phyloP scores from a whole-genome alignment of 257 asterid species.

The Thymus mandschuricus region DNA sequence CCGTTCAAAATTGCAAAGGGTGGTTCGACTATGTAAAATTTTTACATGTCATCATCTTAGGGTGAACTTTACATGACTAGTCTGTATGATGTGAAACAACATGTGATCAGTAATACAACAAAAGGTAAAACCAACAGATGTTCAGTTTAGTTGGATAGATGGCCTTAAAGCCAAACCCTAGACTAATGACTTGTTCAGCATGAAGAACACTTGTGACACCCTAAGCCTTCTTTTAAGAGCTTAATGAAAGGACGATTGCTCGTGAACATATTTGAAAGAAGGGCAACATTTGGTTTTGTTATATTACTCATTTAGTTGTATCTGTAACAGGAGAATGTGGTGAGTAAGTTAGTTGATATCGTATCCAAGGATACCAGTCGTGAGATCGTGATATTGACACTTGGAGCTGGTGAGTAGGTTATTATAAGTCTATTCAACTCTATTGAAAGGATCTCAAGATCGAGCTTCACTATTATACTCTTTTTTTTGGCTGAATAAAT shows the following conservation, averaged over 20 bases:
- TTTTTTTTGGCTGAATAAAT: conserved; percentile 22
- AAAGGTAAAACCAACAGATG: no score
- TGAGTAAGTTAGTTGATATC: conserved; percentile 36
- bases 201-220: neutral
- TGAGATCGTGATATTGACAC: conserved; percentile 41
- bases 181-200: neutral
- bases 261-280: no score
- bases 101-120: no score
- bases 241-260: neutral
- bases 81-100: no score
- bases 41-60: no score
- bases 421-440: neutral
- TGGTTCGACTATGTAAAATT: no score
- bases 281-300: no score
- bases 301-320: neutral
- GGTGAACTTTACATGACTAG: no score
- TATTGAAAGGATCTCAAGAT: no score
- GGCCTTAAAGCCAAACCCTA: neutral
- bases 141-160: neutral
- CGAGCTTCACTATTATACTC: neutral
- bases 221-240: neutral
- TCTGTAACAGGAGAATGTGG: conserved; percentile 34
- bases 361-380: conserved; percentile 29
- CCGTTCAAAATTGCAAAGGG: neutral
- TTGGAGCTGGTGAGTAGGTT: conserved; percentile 40